Conservation (phyloP, 495 filamentous ascomycete species). For the Parathielavia hyrcaniae region DNA sequence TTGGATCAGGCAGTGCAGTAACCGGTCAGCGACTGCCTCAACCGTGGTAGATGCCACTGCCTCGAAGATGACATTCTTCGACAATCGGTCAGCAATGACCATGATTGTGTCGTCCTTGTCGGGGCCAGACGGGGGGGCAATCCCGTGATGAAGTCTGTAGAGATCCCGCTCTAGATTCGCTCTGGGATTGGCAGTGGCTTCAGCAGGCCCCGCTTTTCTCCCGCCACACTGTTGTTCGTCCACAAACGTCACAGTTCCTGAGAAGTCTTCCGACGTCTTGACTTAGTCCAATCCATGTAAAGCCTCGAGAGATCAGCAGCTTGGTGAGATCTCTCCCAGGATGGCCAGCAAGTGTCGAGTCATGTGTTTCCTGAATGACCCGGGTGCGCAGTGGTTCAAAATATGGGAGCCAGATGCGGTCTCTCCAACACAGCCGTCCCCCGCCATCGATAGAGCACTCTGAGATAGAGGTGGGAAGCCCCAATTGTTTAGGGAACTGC, state of each 20-base stretch:
- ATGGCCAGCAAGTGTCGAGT: not conserved
- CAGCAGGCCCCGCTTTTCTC: conserved; percentile 1
- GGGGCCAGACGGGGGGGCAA: no score
- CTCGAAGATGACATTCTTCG: no score
- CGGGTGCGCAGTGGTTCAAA: not conserved
- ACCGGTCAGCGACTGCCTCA: no score
- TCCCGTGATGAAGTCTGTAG: no score
- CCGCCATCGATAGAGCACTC: conserved; percentile 2
- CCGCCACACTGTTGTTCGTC: not conserved
- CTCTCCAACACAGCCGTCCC: conserved; percentile 3
- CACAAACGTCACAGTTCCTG: conserved; percentile 1
- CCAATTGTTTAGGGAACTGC: not conserved
- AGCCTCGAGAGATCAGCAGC: not conserved
- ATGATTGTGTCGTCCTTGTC: no score
- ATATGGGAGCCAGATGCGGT: not conserved
- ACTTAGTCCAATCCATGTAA: not conserved
- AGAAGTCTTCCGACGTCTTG: conserved; percentile 1
- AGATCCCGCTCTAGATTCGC: not conserved
- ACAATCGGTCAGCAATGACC: no score
- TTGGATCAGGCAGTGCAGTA: not conserved
- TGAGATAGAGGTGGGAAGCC: conserved; percentile 1
- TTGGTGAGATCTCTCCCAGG: conserved; percentile 1
- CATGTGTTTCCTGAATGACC: not conserved
- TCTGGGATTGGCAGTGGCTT: conserved; percentile 1
- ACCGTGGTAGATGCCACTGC: no score